phyloP scores from a whole-genome alignment of 2,329 filamentous ascomycete genomes.

The Diplodia scrobiculata region DNA sequence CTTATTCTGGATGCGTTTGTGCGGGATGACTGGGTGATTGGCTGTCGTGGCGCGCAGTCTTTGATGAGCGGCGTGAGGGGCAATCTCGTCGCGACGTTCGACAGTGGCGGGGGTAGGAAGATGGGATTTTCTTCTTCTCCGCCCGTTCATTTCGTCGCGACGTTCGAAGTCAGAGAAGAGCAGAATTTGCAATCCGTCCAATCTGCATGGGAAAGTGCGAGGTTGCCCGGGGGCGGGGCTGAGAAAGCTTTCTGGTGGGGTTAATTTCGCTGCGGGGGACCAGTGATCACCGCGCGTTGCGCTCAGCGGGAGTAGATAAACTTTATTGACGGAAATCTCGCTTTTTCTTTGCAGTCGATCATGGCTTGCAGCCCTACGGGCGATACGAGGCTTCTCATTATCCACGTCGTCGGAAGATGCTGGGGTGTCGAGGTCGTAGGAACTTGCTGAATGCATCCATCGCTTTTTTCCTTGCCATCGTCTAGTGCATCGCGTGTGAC shows the following conservation, averaged over 20 bases:
- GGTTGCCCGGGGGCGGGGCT: not conserved
- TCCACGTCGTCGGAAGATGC: not conserved
- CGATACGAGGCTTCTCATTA: not conserved
- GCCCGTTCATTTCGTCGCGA: not conserved
- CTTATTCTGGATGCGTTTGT: not conserved
- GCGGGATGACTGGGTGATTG: not conserved
- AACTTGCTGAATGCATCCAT: not conserved
- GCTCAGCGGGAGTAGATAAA: not conserved
- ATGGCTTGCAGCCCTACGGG: not conserved
- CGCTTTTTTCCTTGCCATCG: not conserved
- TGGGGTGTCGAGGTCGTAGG: not conserved
- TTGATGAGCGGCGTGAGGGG: constrained; percentile 3
- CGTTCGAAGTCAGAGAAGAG: not conserved
- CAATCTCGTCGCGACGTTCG: constrained; percentile 5
- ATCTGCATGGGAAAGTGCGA: not conserved
- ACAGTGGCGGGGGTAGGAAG: not conserved
- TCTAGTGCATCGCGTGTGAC: not conserved
- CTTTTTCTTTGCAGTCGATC: not conserved
- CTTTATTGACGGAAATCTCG: constrained; percentile 1
- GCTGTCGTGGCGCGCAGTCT: not conserved
- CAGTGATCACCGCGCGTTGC: not conserved
- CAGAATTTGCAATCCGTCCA: not conserved
- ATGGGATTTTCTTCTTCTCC: not conserved
- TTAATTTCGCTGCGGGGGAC: not conserved
- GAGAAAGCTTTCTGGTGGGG: not conserved